phyloP scores from a whole-genome alignment of 805 yeast species.

The Metschnikowia borealis region DNA sequence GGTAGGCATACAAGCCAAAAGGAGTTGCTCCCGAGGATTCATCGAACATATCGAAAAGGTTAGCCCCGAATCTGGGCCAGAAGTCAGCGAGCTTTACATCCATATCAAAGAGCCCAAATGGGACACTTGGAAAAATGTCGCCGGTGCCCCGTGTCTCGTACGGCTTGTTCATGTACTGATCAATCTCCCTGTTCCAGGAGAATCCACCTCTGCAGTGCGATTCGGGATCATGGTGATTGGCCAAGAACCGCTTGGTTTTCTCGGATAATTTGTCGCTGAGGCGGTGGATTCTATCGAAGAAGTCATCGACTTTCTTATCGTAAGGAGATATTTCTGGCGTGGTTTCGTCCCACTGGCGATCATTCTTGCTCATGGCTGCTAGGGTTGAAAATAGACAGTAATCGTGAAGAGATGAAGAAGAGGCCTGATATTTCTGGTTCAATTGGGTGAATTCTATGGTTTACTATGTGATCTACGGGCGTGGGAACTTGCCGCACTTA shows the following conservation, averaged over 20 bases:
- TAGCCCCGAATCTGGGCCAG: conserved; percentile 1
- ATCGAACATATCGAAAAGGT: conserved; percentile 13
- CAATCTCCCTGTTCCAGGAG: conserved; percentile 6
- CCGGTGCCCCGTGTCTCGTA: conserved; percentile 18
- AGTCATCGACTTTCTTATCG: conserved; percentile 23
- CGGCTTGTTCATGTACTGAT: conserved; percentile 19
- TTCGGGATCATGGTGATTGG: conserved; percentile 4
- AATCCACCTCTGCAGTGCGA: conserved; percentile 1
- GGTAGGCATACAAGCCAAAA: conserved; percentile 49
- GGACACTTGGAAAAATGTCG: not conserved
- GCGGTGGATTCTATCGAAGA: conserved; percentile 23
- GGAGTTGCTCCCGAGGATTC: conserved; percentile 28
- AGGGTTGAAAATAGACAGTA: not conserved
- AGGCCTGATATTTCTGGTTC: not conserved
- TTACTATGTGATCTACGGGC: no score
- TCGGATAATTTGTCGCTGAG: conserved; percentile 24
- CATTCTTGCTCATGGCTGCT: not conserved
- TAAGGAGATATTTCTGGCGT: conserved; percentile 12
- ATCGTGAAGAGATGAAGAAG: not conserved
- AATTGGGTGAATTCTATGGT: not conserved
- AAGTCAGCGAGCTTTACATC: not conserved
- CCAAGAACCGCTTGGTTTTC: conserved; percentile 19
- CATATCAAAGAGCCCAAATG: conserved; percentile 2
- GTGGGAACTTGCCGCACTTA: conserved; percentile 1
- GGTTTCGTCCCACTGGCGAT: not conserved